Conservation (phyloP, 176 grass and related monocot genomes). For the Hyparrhenia diplandra region DNA sequence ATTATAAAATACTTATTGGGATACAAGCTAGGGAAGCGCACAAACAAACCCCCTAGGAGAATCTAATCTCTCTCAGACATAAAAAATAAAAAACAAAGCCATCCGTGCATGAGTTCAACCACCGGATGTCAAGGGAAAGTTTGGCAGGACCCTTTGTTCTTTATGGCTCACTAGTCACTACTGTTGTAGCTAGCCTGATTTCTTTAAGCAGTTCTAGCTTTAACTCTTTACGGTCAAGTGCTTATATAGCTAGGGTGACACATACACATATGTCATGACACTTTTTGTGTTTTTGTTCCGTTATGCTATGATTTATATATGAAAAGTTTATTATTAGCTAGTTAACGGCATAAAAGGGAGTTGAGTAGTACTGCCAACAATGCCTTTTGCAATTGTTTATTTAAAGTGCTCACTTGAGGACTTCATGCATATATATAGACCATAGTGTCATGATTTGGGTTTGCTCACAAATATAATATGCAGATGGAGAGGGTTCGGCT, state of each 20-base stretch:
- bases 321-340: conserved; percentile 26
- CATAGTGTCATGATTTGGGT: conserved; percentile 13
- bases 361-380: not conserved
- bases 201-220: conserved; percentile 6
- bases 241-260: conserved; percentile 22
- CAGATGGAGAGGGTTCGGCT: conserved; percentile 14
- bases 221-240: conserved; percentile 11
- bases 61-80: conserved; percentile 8
- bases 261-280: conserved; percentile 6
- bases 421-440: not conserved
- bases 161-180: conserved; percentile 27
- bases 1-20: not conserved
- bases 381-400: conserved; percentile 23
- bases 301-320: conserved; percentile 4
- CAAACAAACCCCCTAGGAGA: not conserved
- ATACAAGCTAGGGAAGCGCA: not conserved
- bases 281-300: conserved; percentile 34
- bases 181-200: not conserved
- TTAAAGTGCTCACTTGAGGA: not conserved
- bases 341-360: conserved; percentile 39
- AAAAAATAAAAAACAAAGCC: not conserved
- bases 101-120: conserved; percentile 34
- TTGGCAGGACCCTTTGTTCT: conserved; percentile 31
- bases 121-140: conserved; percentile 35
- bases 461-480: conserved; percentile 18